These are phyloP conservation scores for Neoboletus subvelutipes DNA, from an alignment of 768 basidiomycete genomes.

Conservation along the genomic window DNA sequence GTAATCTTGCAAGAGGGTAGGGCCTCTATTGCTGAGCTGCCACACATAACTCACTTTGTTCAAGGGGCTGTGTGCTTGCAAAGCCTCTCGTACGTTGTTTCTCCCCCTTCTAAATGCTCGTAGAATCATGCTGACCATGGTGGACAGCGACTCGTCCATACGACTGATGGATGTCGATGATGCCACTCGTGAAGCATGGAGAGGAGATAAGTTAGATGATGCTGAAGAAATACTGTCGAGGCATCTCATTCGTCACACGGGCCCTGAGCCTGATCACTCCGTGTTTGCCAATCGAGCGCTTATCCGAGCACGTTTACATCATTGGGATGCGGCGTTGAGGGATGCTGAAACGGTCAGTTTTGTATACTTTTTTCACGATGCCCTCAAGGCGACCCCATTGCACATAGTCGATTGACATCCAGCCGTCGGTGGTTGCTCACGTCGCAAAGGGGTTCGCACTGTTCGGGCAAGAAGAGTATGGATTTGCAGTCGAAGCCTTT, in stretches of 20 bases:
- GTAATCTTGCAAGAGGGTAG: constrained; percentile 5
- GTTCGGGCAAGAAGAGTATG: constrained; percentile 10
- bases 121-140: neutral
- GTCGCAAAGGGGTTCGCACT: constrained; percentile 10
- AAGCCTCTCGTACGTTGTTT: neutral
- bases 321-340: constrained; percentile 7
- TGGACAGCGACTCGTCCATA: neutral
- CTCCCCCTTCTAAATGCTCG: neutral
- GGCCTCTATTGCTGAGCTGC: neutral
- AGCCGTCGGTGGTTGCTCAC: constrained; percentile 8
- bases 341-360: constrained; percentile 10
- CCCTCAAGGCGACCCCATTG: neutral
- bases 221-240: constrained; percentile 11
- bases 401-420: constrained; percentile 10
- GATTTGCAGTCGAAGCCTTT: constrained; percentile 2
- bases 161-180: no score
- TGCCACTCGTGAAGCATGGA: neutral
- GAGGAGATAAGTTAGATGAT: constrained; percentile 3
- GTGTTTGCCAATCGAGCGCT: constrained; percentile 7
- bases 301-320: constrained; percentile 5
- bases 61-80: constrained; percentile 5
- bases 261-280: constrained; percentile 2
- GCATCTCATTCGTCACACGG: neutral
- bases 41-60: neutral
- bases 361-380: neutral